Percentiles rank a stretch among this genome's conserved stretches.
Evolutionary conservation across 1,284 basidiomycete genomes (phyloP).

Genomic region (Limonomyces culmigenus): DNA sequence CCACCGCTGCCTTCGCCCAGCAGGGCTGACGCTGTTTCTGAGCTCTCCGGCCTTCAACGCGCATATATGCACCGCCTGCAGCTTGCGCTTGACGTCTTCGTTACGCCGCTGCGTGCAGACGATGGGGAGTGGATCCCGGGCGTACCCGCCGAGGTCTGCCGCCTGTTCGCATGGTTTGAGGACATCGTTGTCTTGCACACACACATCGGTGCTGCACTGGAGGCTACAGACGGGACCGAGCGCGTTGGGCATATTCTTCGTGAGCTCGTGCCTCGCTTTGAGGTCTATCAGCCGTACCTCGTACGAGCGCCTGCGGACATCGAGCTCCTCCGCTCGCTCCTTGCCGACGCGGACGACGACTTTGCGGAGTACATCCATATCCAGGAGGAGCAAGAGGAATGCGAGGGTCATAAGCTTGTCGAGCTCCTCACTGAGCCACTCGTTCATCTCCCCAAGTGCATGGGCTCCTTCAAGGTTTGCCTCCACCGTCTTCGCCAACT

Average conservation of each 20-base stretch:
- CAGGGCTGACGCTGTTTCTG: conserved; percentile 6
- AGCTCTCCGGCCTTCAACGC: conserved; percentile 52
- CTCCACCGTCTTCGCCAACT: background rate
- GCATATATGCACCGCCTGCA: conserved; percentile 49
- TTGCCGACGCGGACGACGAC: conserved; percentile 37
- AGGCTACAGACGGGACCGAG: conserved; percentile 24
- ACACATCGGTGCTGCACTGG: conserved; percentile 36
- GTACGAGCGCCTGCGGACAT: conserved; percentile 50
- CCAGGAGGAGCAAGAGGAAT: conserved; percentile 38
- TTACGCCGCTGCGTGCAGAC: conserved; percentile 56
- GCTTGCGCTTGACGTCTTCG: conserved; percentile 49
- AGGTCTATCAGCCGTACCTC: conserved; percentile 77
- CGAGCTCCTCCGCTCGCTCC: conserved; percentile 32
- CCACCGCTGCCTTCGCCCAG: background rate
- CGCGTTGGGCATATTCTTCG: conserved; percentile 41
- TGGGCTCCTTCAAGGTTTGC: conserved; percentile 59
- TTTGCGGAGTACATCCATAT: conserved; percentile 76
- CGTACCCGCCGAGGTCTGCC: conserved; percentile 47
- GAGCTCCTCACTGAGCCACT: conserved; percentile 63
- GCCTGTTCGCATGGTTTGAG: conserved; percentile 73
- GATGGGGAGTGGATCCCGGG: conserved; percentile 58
- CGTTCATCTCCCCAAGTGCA: conserved; percentile 55
- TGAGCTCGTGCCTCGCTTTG: conserved; percentile 44
- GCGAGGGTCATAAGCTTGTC: conserved; percentile 45
- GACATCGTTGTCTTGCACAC: conserved; percentile 66